Base-by-base conservation (phyloP, 1,139 yeast genomes). In the Torulaspora globosa region DNA sequence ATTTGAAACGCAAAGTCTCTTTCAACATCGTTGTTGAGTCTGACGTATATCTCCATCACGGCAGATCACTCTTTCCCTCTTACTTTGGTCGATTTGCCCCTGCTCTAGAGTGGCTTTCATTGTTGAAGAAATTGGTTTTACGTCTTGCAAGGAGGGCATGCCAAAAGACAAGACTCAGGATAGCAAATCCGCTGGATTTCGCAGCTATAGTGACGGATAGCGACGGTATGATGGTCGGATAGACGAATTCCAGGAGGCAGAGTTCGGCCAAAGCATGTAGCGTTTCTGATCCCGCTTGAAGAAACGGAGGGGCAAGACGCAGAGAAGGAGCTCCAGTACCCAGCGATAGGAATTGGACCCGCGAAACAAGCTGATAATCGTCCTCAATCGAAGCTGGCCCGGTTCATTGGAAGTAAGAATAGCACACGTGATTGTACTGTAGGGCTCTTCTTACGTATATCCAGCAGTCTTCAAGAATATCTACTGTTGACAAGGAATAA, bases 1-100 rank as follows among this genome's bases (percentile, higher is more conserved):
- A 90, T 78, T 55, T 80, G 84, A 70, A 92, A 88, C 58, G 96
- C 87, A 67, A 88, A 90, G 66, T 92, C 98, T 66, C 84, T 84
- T 59, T 88, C 96, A 45, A 70, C 65, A 62, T 89, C 96, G 51
- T 79, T 84, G 63, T 86, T 88, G 76, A 92, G 81, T 48, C 98
- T 82, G 53, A 92, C 67, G 69, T 83, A 90, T 36, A 89, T 69
- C 61, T 90, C 97, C 66, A 78, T 67, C 30, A 9, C 26, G n/a
- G 18, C 26, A 29, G 21, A 21, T 15, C 15, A 54, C 58, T 26
- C 41, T 33, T 31, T 41, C 10, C 3, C 18, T 14, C 14, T 23
- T 28, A 12, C 19, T 41, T 14, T 15, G 31, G 10, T 28, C 4
- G 33, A 12, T 10, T 10, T 36, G 33, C 19, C 19, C 21, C 18